Evolutionary conservation across 2,329 filamentous ascomycete species (phyloP).

Genomic region (Parastagonospora nodorum): DNA sequence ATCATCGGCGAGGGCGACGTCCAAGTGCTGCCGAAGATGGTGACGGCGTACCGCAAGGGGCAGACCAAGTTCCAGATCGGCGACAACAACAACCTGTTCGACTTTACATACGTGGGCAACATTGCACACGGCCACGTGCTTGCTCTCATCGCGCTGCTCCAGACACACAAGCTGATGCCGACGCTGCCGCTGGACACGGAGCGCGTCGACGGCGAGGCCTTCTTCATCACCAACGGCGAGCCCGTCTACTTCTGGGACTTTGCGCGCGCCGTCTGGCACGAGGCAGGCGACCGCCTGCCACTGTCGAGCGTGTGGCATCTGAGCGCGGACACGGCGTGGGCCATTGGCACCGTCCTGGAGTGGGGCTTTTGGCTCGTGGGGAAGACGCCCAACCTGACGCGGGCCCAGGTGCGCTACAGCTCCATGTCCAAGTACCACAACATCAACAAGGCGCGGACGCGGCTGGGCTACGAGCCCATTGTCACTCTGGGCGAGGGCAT

Average conservation of each 20-base stretch:
- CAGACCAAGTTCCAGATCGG: slow-evolving; percentile 59
- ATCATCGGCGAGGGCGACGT: slow-evolving; percentile 59
- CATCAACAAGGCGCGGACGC: slow-evolving; percentile 73
- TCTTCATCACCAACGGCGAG: slow-evolving; percentile 58
- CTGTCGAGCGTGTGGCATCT: slow-evolving; percentile 51
- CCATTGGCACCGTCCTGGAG: slow-evolving; percentile 51
- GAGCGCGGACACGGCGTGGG: slow-evolving; percentile 47
- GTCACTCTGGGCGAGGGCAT: slow-evolving; percentile 69
- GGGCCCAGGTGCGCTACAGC: slow-evolving; percentile 64
- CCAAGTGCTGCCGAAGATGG: slow-evolving; percentile 51
- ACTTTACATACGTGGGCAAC: slow-evolving; percentile 60
- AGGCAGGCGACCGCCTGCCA: slow-evolving; percentile 48
- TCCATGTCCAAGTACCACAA: slow-evolving; percentile 79
- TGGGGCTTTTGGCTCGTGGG: slow-evolving; percentile 53
- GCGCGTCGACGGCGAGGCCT: slow-evolving; percentile 56
- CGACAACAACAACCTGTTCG: slow-evolving; percentile 58
- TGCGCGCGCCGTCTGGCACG: slow-evolving; percentile 53
- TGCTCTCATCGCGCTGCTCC: slow-evolving; percentile 55
- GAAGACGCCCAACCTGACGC: slow-evolving; percentile 52
- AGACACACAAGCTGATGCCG: slow-evolving; percentile 45
- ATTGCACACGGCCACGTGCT: slow-evolving; percentile 59
- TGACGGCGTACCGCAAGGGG: slow-evolving; percentile 52
- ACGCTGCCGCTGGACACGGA: slow-evolving; percentile 50
- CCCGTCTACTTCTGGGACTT: slow-evolving; percentile 60
- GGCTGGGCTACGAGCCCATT: slow-evolving; percentile 72